A percentile compares a stretch with the other conserved stretches of the same genome.
Evolutionary conservation across 202 grass and related monocot species (phyloP).

Genomic region (Tripidium arundinaceum): DNA sequence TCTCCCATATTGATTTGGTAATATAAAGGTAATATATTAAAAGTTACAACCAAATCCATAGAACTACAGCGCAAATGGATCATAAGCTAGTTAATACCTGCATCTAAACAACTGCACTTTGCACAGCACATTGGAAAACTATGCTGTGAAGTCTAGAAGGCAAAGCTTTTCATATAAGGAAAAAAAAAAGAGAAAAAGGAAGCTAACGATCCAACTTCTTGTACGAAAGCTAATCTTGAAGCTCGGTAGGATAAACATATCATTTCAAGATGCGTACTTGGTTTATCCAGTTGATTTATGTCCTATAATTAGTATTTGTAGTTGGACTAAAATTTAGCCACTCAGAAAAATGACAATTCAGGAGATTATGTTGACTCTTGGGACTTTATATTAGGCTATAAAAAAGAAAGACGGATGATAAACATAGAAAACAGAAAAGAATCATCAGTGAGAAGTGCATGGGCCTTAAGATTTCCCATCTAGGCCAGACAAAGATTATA

Average conservation of each 20-base stretch:
- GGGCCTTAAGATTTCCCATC: not conserved
- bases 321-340: not conserved
- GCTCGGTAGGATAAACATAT: not conserved
- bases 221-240: conserved; percentile 7
- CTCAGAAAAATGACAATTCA: not conserved
- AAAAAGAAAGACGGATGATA: not conserved
- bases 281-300: not conserved
- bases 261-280: not conserved
- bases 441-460: not conserved
- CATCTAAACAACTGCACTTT: too few species aligned
- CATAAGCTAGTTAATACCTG: too few species aligned
- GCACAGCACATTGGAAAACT: not conserved
- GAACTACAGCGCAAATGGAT: not conserved
- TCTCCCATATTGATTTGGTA: not conserved
- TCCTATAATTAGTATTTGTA: not conserved
- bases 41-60: not conserved
- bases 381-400: conserved; percentile 15
- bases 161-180: not conserved
- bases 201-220: not conserved
- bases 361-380: not conserved
- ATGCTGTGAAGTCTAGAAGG: not conserved
- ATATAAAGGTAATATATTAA: conserved; percentile 7
- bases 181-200: not conserved
- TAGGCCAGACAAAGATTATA: not conserved
- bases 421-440: not conserved